These are phyloP conservation scores for Hanseniaspora valbyensis DNA, from an alignment of 805 yeast species.

Conservation along the genomic window DNA sequence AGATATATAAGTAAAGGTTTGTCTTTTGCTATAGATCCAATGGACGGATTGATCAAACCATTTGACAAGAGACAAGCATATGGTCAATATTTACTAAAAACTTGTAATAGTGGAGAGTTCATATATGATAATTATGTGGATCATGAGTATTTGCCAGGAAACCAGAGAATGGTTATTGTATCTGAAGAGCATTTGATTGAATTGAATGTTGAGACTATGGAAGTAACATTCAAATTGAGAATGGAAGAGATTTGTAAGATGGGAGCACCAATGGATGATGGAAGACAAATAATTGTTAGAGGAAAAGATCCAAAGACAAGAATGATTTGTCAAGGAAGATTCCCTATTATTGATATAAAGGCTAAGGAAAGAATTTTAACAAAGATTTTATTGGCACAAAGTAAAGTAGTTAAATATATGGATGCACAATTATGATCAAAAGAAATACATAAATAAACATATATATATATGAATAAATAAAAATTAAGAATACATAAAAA, in stretches of 20 bases:
- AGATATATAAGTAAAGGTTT: slow-evolving; percentile 43
- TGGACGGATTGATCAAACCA: slow-evolving; percentile 62
- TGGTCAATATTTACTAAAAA: slow-evolving; percentile 87
- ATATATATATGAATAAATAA: too few relatives aligned
- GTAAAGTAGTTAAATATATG: slow-evolving; percentile 12
- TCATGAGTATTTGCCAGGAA: slow-evolving; percentile 35
- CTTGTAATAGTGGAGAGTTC: slow-evolving; percentile 68
- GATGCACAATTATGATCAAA: slow-evolving; percentile 2
- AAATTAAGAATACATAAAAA: too few relatives aligned
- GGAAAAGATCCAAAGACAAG: background rate
- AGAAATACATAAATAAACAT: too few relatives aligned
- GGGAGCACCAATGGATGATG: slow-evolving; percentile 16
- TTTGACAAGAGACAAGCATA: slow-evolving; percentile 75
- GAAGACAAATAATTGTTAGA: slow-evolving; percentile 15
- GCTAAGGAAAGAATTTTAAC: slow-evolving; percentile 10
- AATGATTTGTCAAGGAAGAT: slow-evolving; percentile 9
- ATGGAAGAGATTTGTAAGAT: slow-evolving; percentile 15
- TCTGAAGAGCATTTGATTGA: slow-evolving; percentile 14
- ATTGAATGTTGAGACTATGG: background rate
- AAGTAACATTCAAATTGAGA: slow-evolving; percentile 6
- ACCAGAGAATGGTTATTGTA: slow-evolving; percentile 12
- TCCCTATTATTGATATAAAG: slow-evolving; percentile 11
- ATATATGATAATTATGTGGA: slow-evolving; percentile 69
- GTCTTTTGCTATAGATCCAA: slow-evolving; percentile 19
- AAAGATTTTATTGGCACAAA: slow-evolving; percentile 11